Evolutionary conservation across 83 land plant species (phyloP), one percentile per base, ranked within the genome.

Genomic region (Picea mariana): DNA sequence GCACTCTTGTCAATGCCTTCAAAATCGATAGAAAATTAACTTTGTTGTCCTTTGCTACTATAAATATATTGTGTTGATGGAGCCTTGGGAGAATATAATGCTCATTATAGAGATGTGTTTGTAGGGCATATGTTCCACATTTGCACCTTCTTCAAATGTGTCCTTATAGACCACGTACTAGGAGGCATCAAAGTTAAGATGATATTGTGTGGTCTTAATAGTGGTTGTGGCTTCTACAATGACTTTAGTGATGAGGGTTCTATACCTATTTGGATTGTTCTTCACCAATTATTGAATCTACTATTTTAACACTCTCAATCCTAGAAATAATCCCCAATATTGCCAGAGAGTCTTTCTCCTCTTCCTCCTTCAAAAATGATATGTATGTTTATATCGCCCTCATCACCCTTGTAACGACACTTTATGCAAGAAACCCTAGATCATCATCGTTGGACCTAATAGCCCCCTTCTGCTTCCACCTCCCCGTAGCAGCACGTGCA

Each of bases 41-140:
- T 13, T 55, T 12, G 58, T 12, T 90, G 55, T 89, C n/a, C 85
- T 90, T 84, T 82, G 93, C 91, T 17, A 93, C 90, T 0, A 90
- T 90, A 80, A 91, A 93, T 11, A 93, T 81, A 58, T 89, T 93
- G 2, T 89, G 83, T 21, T 89, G 40, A 12, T 86, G 62, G 13
- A 93, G 88, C 95, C 91, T 89, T 2, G 93, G 93, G 13, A 93
- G 67, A n/a, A 93, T 91, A 69, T 91, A 93, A 34, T 89, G 89
- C 9, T 83, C 9, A 49, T 93, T 91, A 81, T 87, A 93, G 3
- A 89, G 83, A 42, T 93, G 93, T 80, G 90, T 93, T 40, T 91
- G 34, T 31, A 93, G 2, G 95, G 93, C 95, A 93, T 87, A 82
- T 89, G 90, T n/a, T 86, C 58, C 1, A 89, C 93, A 62, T 87